Conservation (phyloP, 2,329 filamentous ascomycete genomes). For the Botrytis galanthina region DNA sequence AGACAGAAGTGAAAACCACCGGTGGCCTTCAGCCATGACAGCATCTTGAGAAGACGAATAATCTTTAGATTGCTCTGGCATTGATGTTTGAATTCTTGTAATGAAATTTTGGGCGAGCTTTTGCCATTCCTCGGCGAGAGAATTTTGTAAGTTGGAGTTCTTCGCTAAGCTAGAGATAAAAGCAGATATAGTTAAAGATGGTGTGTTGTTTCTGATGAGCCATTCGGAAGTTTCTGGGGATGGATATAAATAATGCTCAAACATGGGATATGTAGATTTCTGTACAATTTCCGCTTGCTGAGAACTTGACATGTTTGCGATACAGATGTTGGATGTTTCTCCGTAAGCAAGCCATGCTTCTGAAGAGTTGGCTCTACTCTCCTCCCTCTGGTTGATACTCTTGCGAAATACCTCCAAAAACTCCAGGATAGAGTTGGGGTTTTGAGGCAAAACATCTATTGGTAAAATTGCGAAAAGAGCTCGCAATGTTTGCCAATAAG, state of each 20-base stretch:
- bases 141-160: conserved; percentile 45
- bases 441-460: conserved; percentile 51
- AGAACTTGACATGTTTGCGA: conserved; percentile 46
- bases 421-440: conserved; percentile 53
- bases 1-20: conserved; percentile 57
- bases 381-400: conserved; percentile 72
- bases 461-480: conserved; percentile 60
- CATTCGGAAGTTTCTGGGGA: conserved; percentile 26
- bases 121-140: conserved; percentile 60
- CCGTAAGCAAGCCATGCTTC: conserved; percentile 77
- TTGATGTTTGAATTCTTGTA: conserved; percentile 66
- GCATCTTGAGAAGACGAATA: conserved; percentile 69
- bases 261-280: conserved; percentile 53
- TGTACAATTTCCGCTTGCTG: conserved; percentile 47
- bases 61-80: conserved; percentile 79
- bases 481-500: conserved; percentile 71
- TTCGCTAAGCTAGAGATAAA: conserved; percentile 45
- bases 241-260: conserved; percentile 51
- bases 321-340: conserved; percentile 56
- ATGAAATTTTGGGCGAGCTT: conserved; percentile 60
- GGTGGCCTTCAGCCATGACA: conserved; percentile 62
- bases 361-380: conserved; percentile 65
- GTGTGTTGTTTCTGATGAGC: conserved; percentile 26
- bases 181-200: conserved; percentile 45
- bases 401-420: conserved; percentile 66